These are phyloP conservation scores for Choanephora cucurbitarum DNA, from an alignment of 371 early-diverging fungal genomes.

Conservation along the genomic window DNA sequence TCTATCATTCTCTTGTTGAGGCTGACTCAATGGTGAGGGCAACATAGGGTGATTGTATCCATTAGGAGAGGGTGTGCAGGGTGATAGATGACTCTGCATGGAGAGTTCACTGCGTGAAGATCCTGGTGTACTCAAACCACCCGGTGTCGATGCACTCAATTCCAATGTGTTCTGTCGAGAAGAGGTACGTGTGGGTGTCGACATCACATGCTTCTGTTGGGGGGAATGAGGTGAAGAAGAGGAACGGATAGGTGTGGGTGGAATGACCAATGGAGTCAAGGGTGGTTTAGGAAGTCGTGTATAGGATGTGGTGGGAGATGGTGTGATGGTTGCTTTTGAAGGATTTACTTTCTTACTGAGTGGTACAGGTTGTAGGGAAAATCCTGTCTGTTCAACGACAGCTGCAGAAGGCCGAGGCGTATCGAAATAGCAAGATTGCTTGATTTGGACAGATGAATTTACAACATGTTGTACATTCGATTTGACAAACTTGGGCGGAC, in stretches of 20 bases:
- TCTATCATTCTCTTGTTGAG: not conserved
- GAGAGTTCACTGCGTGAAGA: constrained; percentile 21
- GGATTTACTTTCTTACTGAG: constrained; percentile 12
- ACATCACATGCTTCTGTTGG: not conserved
- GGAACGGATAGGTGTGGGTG: constrained; percentile 24
- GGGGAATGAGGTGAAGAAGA: constrained; percentile 20
- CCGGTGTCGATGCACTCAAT: constrained; percentile 11
- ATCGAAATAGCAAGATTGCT: constrained; percentile 11
- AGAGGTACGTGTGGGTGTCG: constrained; percentile 22
- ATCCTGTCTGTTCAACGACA: constrained; percentile 7
- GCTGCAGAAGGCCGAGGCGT: constrained; percentile 12
- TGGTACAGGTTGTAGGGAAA: constrained; percentile 26
- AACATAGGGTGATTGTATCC: constrained; percentile 8
- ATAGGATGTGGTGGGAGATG: constrained; percentile 1
- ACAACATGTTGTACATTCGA: constrained; percentile 21
- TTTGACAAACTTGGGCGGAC: constrained; percentile 22
- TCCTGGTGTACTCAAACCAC: constrained; percentile 16
- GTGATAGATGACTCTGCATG: constrained; percentile 12
- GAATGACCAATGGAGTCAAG: constrained; percentile 31
- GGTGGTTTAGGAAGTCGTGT: constrained; percentile 21
- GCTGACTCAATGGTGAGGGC: constrained; percentile 6
- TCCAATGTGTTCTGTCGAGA: constrained; percentile 14
- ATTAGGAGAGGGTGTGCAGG: constrained; percentile 23
- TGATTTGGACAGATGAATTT: constrained; percentile 10
- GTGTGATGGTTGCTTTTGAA: not conserved